phyloP scores from a whole-genome alignment of 305 asterid species.

The Plantago lanceolata region DNA sequence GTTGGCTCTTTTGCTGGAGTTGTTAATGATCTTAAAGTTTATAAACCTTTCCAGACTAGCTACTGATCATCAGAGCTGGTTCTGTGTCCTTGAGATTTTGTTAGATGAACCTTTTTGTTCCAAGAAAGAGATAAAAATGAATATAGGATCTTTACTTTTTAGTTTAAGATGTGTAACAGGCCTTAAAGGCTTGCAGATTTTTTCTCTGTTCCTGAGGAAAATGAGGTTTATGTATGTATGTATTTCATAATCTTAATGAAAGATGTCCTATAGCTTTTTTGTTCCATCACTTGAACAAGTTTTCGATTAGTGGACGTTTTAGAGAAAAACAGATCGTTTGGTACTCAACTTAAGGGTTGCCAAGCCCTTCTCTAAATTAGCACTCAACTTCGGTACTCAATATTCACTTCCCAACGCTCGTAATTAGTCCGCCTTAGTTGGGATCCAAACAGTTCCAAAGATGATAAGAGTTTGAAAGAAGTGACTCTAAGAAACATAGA shows the following conservation, averaged over 20 bases:
- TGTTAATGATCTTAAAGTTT: constrained; percentile 53
- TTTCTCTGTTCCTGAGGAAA: constrained; percentile 11
- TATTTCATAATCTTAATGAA: not conserved
- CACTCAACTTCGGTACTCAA: no score
- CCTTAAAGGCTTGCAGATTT: constrained; percentile 20
- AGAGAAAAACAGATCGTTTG: no score
- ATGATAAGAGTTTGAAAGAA: no score
- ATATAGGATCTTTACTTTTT: constrained; percentile 25
- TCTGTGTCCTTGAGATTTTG: not conserved
- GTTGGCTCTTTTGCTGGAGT: constrained; percentile 79
- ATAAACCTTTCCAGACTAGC: constrained; percentile 52
- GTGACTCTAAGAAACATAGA: not conserved
- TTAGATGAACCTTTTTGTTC: not conserved
- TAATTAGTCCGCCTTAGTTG: no score
- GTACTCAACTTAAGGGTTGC: no score
- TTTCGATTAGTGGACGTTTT: no score
- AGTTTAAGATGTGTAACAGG: constrained; percentile 22
- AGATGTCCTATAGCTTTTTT: not conserved
- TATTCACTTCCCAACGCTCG: no score
- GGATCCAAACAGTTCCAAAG: no score
- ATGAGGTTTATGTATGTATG: constrained; percentile 5
- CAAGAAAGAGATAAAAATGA: not conserved
- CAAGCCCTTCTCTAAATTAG: no score
- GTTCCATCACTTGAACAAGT: no score
- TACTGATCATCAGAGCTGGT: constrained; percentile 26